Conservation (phyloP, 345 rosid species). For the Salix purpurea region DNA sequence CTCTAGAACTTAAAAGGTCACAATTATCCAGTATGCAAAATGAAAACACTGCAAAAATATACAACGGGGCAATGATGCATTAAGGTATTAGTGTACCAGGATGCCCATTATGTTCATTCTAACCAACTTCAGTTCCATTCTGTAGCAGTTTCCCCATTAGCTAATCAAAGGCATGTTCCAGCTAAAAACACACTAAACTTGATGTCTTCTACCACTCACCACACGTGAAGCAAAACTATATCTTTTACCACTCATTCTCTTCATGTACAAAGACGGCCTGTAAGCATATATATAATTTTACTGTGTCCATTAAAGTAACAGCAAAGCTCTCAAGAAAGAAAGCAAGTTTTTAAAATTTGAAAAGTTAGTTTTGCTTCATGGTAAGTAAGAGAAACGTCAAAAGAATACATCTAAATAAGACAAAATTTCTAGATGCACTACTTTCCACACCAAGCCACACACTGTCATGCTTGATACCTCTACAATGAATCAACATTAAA, state of each 20-base stretch:
- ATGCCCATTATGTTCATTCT: too few relatives aligned
- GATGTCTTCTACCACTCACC: too few relatives aligned
- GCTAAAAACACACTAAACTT: too few relatives aligned
- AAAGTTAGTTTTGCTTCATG: not conserved
- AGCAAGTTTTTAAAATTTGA: not conserved
- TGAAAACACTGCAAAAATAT: too few relatives aligned
- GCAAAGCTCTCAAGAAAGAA: not conserved
- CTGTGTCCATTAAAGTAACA: not conserved
- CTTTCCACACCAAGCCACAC: not conserved
- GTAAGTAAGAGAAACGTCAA: not conserved
- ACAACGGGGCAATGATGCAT: too few relatives aligned
- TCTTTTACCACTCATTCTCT: not conserved
- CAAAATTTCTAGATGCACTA: not conserved
- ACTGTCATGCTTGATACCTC: not conserved
- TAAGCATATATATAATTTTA: not conserved
- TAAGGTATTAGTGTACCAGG: too few relatives aligned
- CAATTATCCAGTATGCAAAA: too few relatives aligned
- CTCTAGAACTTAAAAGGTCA: too few relatives aligned
- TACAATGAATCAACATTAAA: not conserved
- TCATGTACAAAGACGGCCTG: not conserved
- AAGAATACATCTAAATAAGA: not conserved
- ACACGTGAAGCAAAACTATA: too few relatives aligned
- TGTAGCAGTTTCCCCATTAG: too few relatives aligned
- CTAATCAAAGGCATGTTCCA: too few relatives aligned
- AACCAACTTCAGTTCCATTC: too few relatives aligned